Base-by-base conservation (phyloP, 176 grass and related monocot genomes). In the Musa itinerans region DNA sequence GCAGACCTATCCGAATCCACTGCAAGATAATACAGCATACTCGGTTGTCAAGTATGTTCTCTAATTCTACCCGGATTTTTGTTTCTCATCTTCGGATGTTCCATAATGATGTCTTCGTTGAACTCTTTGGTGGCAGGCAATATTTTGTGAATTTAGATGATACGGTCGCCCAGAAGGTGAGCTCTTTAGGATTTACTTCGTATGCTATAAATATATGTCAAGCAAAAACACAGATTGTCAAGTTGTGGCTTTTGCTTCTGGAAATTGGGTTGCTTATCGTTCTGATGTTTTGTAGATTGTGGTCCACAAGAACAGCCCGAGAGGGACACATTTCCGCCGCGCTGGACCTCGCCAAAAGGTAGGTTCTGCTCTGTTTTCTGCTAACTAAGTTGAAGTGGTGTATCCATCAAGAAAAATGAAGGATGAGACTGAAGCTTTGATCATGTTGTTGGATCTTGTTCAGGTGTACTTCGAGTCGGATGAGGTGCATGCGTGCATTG, bases 11-110 rank as follows among this genome's bases (percentile, higher is more conserved):
- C 81, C 95, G 50, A 99, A 99, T 58, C 95, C 95, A 50, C 79
- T 99, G 50, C 95, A 99, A 85, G 84, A 94, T 84, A 94, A 94
- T 71, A 79, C 95, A 8, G 90, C 95, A 13, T 99, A 99, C 86
- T 93, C 95, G 0, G 90, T 99, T 82, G 90, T 92, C 65, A 99
- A 94, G 95, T 99, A 84, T 86, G 88, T 21, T 68, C 27, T 3
- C 69, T 49, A 9, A 50, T 72, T 27, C 53, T 9, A 52, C 25
- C 57, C 1, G 5, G 56, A 48, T 65, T 21, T 50, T 15, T 66
- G 64, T 55, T 43, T 68, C 24, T 23, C 69, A 81, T 83, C 10
- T 9, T 49, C 24, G 13, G 10, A 8, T 23, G 53, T 49, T 15
- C 5, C 3, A 20, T 79, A 59, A 53, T 72, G 6, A 76, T 27